These are phyloP conservation scores for Ballota nigra DNA, from an alignment of 257 asterid genomes.

Conservation along the genomic window DNA sequence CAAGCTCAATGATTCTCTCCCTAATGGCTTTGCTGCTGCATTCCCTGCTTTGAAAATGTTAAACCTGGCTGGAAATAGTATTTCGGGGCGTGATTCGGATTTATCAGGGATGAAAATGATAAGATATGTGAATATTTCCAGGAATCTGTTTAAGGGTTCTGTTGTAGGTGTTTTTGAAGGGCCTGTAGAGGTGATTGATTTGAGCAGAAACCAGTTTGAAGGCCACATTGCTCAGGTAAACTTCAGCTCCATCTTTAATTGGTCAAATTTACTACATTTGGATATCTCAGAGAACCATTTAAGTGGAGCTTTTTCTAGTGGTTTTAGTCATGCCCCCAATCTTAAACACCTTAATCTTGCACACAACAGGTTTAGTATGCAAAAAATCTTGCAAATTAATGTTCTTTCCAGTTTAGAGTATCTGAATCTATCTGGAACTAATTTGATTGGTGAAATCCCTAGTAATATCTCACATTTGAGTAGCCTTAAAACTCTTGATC, in stretches of 20 bases:
- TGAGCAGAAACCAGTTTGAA: slow-evolving; percentile 86
- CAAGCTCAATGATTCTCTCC: slow-evolving; percentile 58
- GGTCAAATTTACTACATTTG: slow-evolving; percentile 64
- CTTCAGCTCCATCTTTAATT: slow-evolving; percentile 48
- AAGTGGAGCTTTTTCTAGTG: slow-evolving; percentile 61
- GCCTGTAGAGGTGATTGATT: slow-evolving; percentile 68
- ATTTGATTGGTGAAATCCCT: slow-evolving; percentile 66
- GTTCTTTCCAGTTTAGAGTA: slow-evolving; percentile 58
- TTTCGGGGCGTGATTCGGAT: slow-evolving; percentile 62
- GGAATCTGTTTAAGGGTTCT: slow-evolving; percentile 71
- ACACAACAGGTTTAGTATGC: slow-evolving; percentile 62
- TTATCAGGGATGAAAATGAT: slow-evolving; percentile 49
- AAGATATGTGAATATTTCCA: slow-evolving; percentile 58
- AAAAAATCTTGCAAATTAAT: slow-evolving; percentile 43
- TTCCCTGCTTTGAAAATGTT: slow-evolving; percentile 51
- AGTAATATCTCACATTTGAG: slow-evolving; percentile 51
- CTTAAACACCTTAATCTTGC: slow-evolving; percentile 81
- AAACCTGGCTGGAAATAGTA: slow-evolving; percentile 65
- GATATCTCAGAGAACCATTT: slow-evolving; percentile 79
- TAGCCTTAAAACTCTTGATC: slow-evolving; percentile 60
- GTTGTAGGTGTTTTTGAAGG: slow-evolving; percentile 61
- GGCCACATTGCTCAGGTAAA: slow-evolving; percentile 81
- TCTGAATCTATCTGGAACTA: slow-evolving; percentile 71
- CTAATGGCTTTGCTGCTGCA: slow-evolving; percentile 58
- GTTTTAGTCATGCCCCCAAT: slow-evolving; percentile 47